Evolutionary conservation across 192 early-diverging fungal genomes (phyloP), one percentile per base, ranked within the genome.

Genomic region (Entomortierella lignicola): DNA sequence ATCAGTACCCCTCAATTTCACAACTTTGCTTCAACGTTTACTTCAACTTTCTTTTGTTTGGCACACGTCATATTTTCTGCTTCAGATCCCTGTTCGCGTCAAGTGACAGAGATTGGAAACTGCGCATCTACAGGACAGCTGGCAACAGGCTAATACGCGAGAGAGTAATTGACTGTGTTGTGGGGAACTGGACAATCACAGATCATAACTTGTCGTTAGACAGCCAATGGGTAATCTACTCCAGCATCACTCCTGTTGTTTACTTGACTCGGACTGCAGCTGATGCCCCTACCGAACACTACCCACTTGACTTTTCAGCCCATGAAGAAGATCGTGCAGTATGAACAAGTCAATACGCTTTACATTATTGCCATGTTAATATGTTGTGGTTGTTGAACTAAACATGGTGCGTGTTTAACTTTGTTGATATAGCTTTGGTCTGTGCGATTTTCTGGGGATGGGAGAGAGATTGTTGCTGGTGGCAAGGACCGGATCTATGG

Each of bases 161-260:
- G 32, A 82, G 70, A 39, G 57, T 72, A 20, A 84, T 91, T 17
- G 69, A 79, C 20, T 84, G 81, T 8, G 69, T 72, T 1, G 32
- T 58, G 29, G 92, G 92, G 15, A 83, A 71, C 43, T 92, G 92
- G 92, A 93, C 92, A 1, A 90, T 91, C 30, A 93, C 92, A 4
- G 84, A 84, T 55, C 72, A 84, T 41, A 82, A 71, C 62, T 48
- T 86, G 10, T 86, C 85, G 21, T 51, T 81, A 5, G 72, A 86
- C 39, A 82, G 77, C 34, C 62, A 83, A 41, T 85, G 82, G 69
- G 56, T 93, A 17, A 83, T 89, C 30, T 92, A 93, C 67, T 82
- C 84, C 11, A 89, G 88, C 60, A 86, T 93, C 34, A 86, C 85
- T 17, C 87, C 87, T 4, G 61, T 75, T 60, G 88, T 91, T n/a